Conservation (phyloP, 192 early-diverging fungal genomes). For the Coemansia sp. region DNA sequence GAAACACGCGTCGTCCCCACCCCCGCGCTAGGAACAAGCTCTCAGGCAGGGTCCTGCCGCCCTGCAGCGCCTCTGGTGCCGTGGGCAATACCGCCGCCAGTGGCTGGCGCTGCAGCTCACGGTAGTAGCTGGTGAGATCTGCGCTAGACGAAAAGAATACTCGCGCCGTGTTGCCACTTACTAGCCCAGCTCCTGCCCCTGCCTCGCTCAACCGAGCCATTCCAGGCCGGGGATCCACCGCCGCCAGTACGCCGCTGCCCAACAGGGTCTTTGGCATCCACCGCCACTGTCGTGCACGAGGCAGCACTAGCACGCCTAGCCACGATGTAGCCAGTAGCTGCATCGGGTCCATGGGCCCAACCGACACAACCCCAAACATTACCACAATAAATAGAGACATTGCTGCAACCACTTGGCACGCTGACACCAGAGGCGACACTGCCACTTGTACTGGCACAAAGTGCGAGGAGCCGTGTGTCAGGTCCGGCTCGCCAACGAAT, state of each 20-base stretch:
- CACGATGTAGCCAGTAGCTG: conserved; percentile 23
- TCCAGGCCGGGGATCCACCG: conserved; percentile 15
- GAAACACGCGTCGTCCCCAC: conserved; percentile 40
- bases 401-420: conserved; percentile 34
- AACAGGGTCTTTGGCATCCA: conserved; percentile 31
- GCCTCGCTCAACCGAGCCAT: background rate
- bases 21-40: conserved; percentile 26
- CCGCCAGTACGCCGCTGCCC: conserved; percentile 11
- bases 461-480: conserved; percentile 42
- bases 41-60: conserved; percentile 31
- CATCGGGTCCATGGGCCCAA: conserved; percentile 36
- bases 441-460: conserved; percentile 36
- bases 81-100: conserved; percentile 2
- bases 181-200: background rate
- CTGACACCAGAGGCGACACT: conserved; percentile 24
- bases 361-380: conserved; percentile 44
- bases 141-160: conserved; percentile 47
- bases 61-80: conserved; percentile 11
- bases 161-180: conserved; percentile 34
- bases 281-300: conserved; percentile 43
- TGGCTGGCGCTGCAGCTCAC: conserved; percentile 27
- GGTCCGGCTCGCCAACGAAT: conserved; percentile 45
- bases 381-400: conserved; percentile 42
- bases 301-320: conserved; percentile 8
- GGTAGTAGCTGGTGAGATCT: conserved; percentile 47